These are phyloP conservation scores for Mortierella sp. DNA, from an alignment of 371 early-diverging fungal species.

Conservation along the genomic window DNA sequence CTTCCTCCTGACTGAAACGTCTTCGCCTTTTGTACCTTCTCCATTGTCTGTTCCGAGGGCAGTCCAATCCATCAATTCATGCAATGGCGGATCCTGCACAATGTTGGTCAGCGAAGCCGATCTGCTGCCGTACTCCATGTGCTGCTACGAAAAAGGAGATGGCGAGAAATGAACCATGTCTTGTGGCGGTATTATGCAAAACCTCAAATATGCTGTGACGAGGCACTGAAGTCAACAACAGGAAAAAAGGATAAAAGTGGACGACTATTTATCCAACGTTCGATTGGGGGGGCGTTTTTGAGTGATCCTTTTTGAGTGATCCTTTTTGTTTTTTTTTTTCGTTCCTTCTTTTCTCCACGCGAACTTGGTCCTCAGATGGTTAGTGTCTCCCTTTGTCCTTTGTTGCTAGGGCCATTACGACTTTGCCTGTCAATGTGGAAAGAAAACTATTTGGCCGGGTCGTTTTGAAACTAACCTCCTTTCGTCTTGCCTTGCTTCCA, in stretches of 20 bases:
- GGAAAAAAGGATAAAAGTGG: not conserved
- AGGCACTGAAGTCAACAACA: not conserved
- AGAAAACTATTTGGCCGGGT: not conserved
- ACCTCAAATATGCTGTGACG: not conserved
- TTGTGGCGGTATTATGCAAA: not conserved
- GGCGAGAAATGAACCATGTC: not conserved
- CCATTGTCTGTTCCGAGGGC: too few species aligned
- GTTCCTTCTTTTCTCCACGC: not conserved
- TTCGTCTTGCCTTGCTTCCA: not conserved
- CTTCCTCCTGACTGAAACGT: not conserved
- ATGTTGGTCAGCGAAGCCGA: not conserved
- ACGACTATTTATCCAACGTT: not conserved
- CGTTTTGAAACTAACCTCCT: not conserved
- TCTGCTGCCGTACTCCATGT: not conserved
- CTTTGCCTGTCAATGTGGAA: not conserved
- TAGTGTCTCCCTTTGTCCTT: not conserved
- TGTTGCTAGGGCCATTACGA: not conserved
- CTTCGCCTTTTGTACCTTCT: not conserved
- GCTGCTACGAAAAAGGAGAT: not conserved
- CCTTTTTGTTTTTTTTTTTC: not conserved
- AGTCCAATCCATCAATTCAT: not conserved
- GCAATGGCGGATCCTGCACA: not conserved
- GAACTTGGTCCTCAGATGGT: not conserved
- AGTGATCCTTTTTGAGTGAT: too few species aligned
- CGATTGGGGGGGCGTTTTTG: not conserved